Evolutionary conservation across 176 grass and related monocot species (phyloP).

Genomic region (Ensete ventricosum): DNA sequence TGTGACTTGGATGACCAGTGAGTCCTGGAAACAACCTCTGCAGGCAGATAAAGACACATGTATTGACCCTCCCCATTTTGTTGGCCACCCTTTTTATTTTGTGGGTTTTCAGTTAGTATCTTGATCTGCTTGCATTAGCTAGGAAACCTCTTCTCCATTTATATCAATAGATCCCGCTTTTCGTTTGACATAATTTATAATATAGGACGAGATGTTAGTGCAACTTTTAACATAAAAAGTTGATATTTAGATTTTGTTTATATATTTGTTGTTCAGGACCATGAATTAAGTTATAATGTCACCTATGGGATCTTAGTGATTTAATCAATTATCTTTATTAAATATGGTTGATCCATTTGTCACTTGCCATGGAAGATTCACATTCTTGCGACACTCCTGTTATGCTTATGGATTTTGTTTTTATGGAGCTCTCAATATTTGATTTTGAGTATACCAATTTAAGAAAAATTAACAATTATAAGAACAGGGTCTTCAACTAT

Average conservation of each 20-base stretch:
- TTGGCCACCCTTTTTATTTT: too few species aligned
- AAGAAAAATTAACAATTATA: not conserved
- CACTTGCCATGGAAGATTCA: not conserved
- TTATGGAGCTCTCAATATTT: not conserved
- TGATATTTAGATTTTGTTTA: not conserved
- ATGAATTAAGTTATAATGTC: not conserved
- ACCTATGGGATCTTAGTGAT: too few species aligned
- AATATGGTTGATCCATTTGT: not conserved
- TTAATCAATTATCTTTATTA: not conserved
- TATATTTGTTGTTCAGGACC: not conserved
- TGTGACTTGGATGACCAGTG: too few species aligned
- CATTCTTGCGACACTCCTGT: not conserved
- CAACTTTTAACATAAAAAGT: not conserved
- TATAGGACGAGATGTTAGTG: not conserved
- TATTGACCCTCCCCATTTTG: too few species aligned
- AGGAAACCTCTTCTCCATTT: too few species aligned
- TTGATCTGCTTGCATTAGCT: too few species aligned
- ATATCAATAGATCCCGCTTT: too few species aligned
- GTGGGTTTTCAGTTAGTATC: too few species aligned
- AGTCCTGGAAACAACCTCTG: too few species aligned
- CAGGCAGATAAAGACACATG: too few species aligned
- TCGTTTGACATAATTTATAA: not conserved
- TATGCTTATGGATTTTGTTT: not conserved
- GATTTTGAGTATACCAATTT: not conserved
- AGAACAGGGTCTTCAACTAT: conserved; percentile 65